These are phyloP conservation scores for Wickerhamomyces xylosicus DNA, from an alignment of 805 yeast genomes.

Conservation along the genomic window DNA sequence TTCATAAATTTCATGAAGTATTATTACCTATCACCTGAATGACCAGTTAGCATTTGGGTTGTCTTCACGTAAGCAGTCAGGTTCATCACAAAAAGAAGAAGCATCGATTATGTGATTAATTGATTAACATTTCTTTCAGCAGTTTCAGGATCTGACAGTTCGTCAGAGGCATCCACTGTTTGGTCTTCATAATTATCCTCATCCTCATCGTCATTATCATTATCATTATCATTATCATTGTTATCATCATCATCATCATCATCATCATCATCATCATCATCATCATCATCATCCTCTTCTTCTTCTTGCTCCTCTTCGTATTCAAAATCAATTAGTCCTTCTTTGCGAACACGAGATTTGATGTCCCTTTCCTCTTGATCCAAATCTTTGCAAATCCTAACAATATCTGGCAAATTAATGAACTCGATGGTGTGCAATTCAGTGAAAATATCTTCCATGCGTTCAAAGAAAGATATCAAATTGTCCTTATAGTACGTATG, in stretches of 20 bases:
- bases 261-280: background rate
- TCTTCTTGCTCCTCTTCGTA: background rate
- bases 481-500: background rate
- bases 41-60: no score
- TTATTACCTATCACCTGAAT: no score
- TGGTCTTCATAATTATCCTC: no score
- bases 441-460: background rate
- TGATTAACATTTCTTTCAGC: no score
- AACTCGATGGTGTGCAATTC: background rate
- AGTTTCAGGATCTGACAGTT: no score
- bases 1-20: no score
- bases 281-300: background rate
- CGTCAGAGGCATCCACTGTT: no score
- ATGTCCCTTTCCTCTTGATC: background rate
- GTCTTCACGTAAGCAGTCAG: no score
- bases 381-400: no score
- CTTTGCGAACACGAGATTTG: background rate
- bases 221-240: no score
- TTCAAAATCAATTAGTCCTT: background rate
- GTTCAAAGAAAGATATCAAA: background rate
- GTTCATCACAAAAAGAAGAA: background rate
- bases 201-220: no score
- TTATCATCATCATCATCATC: background rate
- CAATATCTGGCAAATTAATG: background rate
- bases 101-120: background rate